Evolutionary conservation across 805 yeast genomes (phyloP).

Genomic region (Brettanomyces bruxellensis): DNA sequence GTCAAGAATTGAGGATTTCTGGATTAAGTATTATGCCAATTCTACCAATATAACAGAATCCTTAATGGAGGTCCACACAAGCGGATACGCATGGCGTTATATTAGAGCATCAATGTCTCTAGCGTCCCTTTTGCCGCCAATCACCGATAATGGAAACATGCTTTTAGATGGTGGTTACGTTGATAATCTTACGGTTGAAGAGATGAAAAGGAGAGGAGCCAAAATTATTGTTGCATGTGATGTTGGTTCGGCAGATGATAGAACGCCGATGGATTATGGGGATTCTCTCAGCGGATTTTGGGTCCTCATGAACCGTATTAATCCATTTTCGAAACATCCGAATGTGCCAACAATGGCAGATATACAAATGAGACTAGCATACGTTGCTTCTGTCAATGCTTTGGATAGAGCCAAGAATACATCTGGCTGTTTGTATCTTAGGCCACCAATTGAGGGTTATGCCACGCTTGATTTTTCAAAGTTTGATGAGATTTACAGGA

Average conservation of each 20-base stretch:
- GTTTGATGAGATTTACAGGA: slow-evolving; percentile 80
- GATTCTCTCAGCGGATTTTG: slow-evolving; percentile 89
- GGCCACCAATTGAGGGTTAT: slow-evolving; percentile 91
- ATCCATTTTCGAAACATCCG: slow-evolving; percentile 82
- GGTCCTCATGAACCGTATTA: slow-evolving; percentile 81
- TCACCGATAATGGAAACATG: slow-evolving; percentile 88
- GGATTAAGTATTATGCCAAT: slow-evolving; percentile 84
- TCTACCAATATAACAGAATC: slow-evolving; percentile 94
- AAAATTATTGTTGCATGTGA: slow-evolving; percentile 84
- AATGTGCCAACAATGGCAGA: slow-evolving; percentile 92
- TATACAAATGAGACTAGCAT: slow-evolving; percentile 85
- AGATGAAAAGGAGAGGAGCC: slow-evolving; percentile 88
- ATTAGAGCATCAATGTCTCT: slow-evolving; percentile 94
- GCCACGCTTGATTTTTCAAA: slow-evolving; percentile 89
- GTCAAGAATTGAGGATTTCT: slow-evolving; percentile 87
- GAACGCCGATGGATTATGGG: slow-evolving; percentile 84
- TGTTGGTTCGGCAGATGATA: slow-evolving; percentile 91
- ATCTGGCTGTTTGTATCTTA: slow-evolving; percentile 75
- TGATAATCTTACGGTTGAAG: slow-evolving; percentile 85
- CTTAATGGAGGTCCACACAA: slow-evolving; percentile 86
- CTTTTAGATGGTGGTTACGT: slow-evolving; percentile 92
- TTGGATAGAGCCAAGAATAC: slow-evolving; percentile 77
- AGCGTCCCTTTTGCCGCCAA: slow-evolving; percentile 86
- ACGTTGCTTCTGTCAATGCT: slow-evolving; percentile 92
- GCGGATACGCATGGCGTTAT: slow-evolving; percentile 93